phyloP scores from a whole-genome alignment of 1,284 basidiomycete species.

The Pseudozyma tsukubaensis region DNA sequence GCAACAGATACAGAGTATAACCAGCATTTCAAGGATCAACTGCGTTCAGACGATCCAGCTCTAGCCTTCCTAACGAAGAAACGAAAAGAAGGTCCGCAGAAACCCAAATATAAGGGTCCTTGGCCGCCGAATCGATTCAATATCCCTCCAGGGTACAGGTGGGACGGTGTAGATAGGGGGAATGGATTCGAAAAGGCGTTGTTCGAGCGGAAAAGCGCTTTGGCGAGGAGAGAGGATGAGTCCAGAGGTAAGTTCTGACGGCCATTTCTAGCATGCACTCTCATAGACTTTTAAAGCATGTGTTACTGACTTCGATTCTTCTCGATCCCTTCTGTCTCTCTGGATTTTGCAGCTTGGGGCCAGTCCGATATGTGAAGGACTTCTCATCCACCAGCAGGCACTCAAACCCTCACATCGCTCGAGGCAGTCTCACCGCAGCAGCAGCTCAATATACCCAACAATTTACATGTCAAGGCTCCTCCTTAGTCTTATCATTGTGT shows the following conservation, averaged over 20 bases:
- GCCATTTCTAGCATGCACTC: too few species aligned
- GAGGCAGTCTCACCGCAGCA: constrained; percentile 7
- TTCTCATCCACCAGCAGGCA: not conserved
- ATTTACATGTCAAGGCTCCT: not conserved
- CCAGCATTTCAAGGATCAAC: constrained; percentile 79
- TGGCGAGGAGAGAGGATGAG: constrained; percentile 31
- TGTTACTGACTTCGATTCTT: too few species aligned
- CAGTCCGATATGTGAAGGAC: constrained; percentile 44
- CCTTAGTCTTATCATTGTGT: not conserved
- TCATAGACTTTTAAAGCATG: too few species aligned
- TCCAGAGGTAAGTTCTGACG: constrained; percentile 4
- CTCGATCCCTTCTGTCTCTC: too few species aligned
- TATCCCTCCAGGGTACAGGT: constrained; percentile 92
- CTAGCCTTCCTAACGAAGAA: constrained; percentile 86
- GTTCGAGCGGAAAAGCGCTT: constrained; percentile 44
- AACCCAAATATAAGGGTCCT: constrained; percentile 87
- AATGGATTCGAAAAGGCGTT: constrained; percentile 93
- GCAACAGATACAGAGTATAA: constrained; percentile 88
- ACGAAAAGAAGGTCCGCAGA: constrained; percentile 75
- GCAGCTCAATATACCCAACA: constrained; percentile 6
- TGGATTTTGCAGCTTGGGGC: constrained; percentile 31
- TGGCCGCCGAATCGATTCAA: constrained; percentile 92
- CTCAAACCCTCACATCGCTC: not conserved
- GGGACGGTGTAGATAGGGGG: constrained; percentile 80
- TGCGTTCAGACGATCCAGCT: constrained; percentile 94